Evolutionary conservation across 805 yeast genomes (phyloP).

Genomic region (Diddensiella santjacobensis): DNA sequence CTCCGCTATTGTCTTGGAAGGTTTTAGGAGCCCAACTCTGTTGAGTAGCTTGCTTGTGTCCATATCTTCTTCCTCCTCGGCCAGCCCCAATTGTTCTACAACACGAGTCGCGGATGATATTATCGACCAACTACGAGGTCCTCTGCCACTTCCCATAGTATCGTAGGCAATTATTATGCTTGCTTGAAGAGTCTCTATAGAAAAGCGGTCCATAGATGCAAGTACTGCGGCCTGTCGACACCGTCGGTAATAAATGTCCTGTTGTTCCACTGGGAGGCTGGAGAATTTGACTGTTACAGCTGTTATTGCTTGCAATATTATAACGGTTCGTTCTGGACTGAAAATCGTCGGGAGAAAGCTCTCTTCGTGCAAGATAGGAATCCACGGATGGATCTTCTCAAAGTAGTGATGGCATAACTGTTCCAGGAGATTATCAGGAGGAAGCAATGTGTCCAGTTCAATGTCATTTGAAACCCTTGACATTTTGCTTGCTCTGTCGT

Average conservation of each 20-base stretch:
- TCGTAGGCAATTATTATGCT: constrained; percentile 19
- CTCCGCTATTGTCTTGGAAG: constrained; percentile 13
- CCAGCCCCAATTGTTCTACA: constrained; percentile 13
- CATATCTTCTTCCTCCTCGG: constrained; percentile 17
- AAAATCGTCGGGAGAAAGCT: constrained; percentile 6
- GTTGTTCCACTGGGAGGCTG: not conserved
- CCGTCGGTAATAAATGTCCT: constrained; percentile 5
- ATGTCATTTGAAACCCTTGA: not conserved
- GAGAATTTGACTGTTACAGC: constrained; percentile 16
- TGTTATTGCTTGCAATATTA: constrained; percentile 15
- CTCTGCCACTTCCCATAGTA: constrained; percentile 17
- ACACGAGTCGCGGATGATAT: constrained; percentile 13
- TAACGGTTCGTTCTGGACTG: not conserved
- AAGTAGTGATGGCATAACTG: constrained; percentile 10
- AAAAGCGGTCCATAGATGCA: constrained; percentile 17
- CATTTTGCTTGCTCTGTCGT: constrained; percentile 2
- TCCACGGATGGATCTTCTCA: constrained; percentile 20
- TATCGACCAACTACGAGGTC: constrained; percentile 22
- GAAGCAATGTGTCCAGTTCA: constrained; percentile 5
- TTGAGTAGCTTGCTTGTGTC: constrained; percentile 12
- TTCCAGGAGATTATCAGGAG: constrained; percentile 12
- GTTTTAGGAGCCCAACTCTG: constrained; percentile 13
- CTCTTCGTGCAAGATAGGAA: constrained; percentile 17
- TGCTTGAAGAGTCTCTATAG: constrained; percentile 19
- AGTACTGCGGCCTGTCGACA: constrained; percentile 17